A percentile compares a stretch with the other conserved stretches of the same genome.
Conservation (phyloP, 768 basidiomycete species). For the Tulasnella sp. region DNA sequence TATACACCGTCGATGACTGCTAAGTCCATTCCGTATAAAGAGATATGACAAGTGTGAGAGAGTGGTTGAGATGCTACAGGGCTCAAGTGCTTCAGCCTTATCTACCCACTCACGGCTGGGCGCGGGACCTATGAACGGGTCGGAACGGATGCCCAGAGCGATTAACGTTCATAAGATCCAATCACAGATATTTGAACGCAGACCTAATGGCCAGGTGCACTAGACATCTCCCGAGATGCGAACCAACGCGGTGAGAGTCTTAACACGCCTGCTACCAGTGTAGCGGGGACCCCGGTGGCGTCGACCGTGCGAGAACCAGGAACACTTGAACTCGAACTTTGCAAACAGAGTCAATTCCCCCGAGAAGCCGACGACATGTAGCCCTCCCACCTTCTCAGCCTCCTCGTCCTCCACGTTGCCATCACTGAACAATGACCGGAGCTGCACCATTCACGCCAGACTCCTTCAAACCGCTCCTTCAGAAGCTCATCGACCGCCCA, state of each 20-base stretch:
- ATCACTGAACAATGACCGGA: not conserved
- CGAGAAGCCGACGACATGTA: not conserved
- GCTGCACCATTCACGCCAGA: slow-evolving; percentile 42
- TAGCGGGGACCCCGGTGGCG: not conserved
- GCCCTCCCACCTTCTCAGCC: not conserved
- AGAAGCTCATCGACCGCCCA: slow-evolving; percentile 43
- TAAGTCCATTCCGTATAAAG: not conserved
- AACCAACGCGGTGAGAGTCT: not conserved
- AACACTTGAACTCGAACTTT: not conserved
- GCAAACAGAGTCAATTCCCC: not conserved
- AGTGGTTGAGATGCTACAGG: not conserved
- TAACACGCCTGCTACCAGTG: not conserved
- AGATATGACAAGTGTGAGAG: not conserved
- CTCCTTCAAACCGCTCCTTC: slow-evolving; percentile 65
- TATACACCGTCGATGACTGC: not conserved
- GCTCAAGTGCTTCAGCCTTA: not conserved
- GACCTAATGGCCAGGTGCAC: not conserved
- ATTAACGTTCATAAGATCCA: not conserved
- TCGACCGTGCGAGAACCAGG: not conserved
- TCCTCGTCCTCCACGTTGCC: not conserved
- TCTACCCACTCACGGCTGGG: not conserved
- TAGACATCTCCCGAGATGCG: not conserved
- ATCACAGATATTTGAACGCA: not conserved
- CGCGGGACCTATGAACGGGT: not conserved
- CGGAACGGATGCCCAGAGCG: not conserved